Evolutionary conservation across 176 grass and related monocot genomes (phyloP), one percentile per base, ranked within the genome.

Genomic region (Miscanthus lutarioriparius): DNA sequence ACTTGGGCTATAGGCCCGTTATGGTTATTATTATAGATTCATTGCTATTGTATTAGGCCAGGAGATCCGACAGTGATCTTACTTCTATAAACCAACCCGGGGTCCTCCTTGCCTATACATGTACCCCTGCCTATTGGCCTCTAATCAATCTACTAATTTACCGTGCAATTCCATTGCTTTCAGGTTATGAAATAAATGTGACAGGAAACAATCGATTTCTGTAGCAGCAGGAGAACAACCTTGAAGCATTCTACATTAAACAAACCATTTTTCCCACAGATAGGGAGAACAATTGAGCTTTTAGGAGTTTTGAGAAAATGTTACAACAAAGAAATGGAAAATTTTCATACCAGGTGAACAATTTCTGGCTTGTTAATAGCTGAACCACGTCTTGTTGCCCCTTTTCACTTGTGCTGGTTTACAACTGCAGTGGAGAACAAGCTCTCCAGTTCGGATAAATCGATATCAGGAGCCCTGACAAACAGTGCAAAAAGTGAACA

Each of bases 361-460:
- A 95, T 95, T 85, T 98, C 96, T 32, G 89, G 85, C 86, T 98
- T 98, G 78, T 25, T 95, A 67, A 93, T 85, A 83, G 83, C 76
- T 87, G 96, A 87, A 71, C 83, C 89, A 67, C 91, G 91, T 72
- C 71, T 86, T 71, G 93, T n/a, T 88, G 86, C 87, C 84, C 80
- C 88, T 92, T 98, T 79, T 85, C 91, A 80, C 74, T 84, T 77
- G 87, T 82, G 87, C 66, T 88, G n/a, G 45, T 92, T 92, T 88
- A 84, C 68, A 39, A 82, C 70, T 58, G 91, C 91, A 71, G 91
- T 84, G 4, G 48, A 75, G 74, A 74, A 74, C 43, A 74, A 74
- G 43, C 71, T 74, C 71, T 74, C 71, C 71, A 74, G 71, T 26
- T 74, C 71, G 4, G 71, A 74, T 48, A 74, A 74, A 48, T 74